Evolutionary conservation across 805 yeast species (phyloP), one percentile per base, ranked within the genome.

Genomic region (Myxozyma neglecta): DNA sequence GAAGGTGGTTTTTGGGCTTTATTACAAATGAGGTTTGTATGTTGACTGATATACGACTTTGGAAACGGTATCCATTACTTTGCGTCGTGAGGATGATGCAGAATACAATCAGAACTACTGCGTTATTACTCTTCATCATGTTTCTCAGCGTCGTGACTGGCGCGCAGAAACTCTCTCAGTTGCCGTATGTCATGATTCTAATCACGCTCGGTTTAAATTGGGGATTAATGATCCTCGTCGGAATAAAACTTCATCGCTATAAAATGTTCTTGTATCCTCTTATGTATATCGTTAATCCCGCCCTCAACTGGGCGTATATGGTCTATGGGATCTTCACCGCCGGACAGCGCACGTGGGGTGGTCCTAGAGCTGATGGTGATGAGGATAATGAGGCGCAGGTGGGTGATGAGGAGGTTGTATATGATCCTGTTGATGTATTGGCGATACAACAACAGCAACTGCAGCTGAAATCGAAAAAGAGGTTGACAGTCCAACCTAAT

Each of bases 281-380:
- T 35, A 59, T 60, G 66, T 63, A 55, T 39, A 45, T 63, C 52
- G 11, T 46, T 52, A 60, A 56, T 24, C 66, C 66, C 40, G 55
- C 58, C 16, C 42, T 63, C n/a, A 63, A 60, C 48, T 63, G 60
- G 65, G 43, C 43, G 6, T 63, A 63, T 42, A 56, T 63, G 59
- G 66, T 60, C 18, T 63, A 63, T 37, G 66, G 66, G 1, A 43
- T 63, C 20, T 63, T 63, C 48, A 63, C 66, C 5, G 63, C 66
- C 29, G 63, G 63, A 6, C 61, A 60, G 42, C 53, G 63, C 11
- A 63, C 66, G 14, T 63, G 66, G 66, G 66, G 66, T 9, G 66
- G 66, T 2, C 66, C 66, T 3, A 57, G 66, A 8, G 66, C 66
- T 9, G 66, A 62, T 43, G 37, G 48, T 24, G 65, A 44, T 4